Evolutionary conservation across 306 rosid genomes (phyloP).

Genomic region (Ormosia semicastrata): DNA sequence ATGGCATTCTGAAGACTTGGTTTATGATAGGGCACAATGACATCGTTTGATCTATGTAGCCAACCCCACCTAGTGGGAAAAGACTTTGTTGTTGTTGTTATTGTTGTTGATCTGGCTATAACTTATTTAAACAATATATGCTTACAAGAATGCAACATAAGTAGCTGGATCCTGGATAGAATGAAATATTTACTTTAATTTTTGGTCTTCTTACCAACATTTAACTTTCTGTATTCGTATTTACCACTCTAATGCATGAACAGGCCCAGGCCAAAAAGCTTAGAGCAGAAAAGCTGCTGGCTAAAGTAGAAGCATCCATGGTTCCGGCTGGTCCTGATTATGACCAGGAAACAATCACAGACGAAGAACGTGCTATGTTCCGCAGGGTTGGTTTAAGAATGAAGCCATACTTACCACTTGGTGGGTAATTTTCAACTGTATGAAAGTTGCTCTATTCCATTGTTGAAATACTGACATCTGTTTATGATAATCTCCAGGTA

Average conservation of each 20-base stretch:
- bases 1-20: too few species aligned
- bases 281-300: constrained; percentile 84
- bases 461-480: constrained; percentile 30
- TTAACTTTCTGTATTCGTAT: constrained; percentile 18
- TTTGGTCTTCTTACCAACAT: neutral
- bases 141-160: neutral
- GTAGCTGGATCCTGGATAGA: neutral
- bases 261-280: constrained; percentile 90
- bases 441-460: neutral
- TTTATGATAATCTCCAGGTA: constrained; percentile 53
- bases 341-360: constrained; percentile 96
- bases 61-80: too few species aligned
- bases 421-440: constrained; percentile 50
- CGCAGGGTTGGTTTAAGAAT: constrained; percentile 92
- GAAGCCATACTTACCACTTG: constrained; percentile 94
- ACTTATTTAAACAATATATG: neutral
- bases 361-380: constrained; percentile 93
- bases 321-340: constrained; percentile 91
- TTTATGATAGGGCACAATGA: too few species aligned
- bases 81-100: too few species aligned
- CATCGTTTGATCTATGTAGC: too few species aligned
- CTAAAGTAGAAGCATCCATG: constrained; percentile 89
- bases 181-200: neutral
- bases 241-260: constrained; percentile 28
- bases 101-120: too few species aligned